Percentiles rank a stretch among this genome's conserved stretches.
These are phyloP conservation scores for Candida quercuum DNA, from an alignment of 805 yeast genomes.

Conservation along the genomic window DNA sequence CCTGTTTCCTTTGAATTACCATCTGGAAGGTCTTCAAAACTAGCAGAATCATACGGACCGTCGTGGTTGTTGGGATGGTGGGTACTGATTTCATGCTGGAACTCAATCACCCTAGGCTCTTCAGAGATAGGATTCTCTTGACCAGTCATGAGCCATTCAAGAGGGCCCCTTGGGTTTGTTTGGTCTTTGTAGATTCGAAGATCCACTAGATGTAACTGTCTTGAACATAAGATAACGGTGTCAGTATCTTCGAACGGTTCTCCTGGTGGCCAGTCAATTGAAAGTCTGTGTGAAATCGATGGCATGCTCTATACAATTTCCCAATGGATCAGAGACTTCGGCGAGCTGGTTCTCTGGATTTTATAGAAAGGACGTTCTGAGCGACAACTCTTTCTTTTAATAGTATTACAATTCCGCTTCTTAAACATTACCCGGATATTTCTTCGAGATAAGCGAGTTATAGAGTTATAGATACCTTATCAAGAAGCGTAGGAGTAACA, in stretches of 20 bases:
- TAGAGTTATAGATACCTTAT: too few relatives aligned
- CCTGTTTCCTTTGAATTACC: conserved; percentile 49
- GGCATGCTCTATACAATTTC: too few relatives aligned
- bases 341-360: too few relatives aligned
- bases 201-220: conserved; percentile 42
- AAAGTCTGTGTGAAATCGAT: conserved; percentile 27
- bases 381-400: too few relatives aligned
- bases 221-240: conserved; percentile 45
- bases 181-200: conserved; percentile 26
- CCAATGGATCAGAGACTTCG: too few relatives aligned
- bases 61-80: conserved; percentile 17
- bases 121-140: conserved; percentile 22
- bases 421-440: too few relatives aligned
- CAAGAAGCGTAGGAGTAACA: too few relatives aligned
- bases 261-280: conserved; percentile 47
- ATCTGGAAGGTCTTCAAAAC: conserved; percentile 33
- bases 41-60: conserved; percentile 30
- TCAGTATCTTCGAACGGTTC: conserved; percentile 37
- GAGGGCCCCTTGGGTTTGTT: conserved; percentile 1
- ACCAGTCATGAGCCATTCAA: conserved; percentile 29
- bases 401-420: too few relatives aligned
- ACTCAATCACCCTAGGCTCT: conserved; percentile 12
- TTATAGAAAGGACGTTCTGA: too few relatives aligned
- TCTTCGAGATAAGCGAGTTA: too few relatives aligned
- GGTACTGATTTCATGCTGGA: conserved; percentile 21